Evolutionary conservation across 495 filamentous ascomycete species (phyloP), one percentile per base, ranked within the genome.

Genomic region (Pseudotulostoma volvatum): DNA sequence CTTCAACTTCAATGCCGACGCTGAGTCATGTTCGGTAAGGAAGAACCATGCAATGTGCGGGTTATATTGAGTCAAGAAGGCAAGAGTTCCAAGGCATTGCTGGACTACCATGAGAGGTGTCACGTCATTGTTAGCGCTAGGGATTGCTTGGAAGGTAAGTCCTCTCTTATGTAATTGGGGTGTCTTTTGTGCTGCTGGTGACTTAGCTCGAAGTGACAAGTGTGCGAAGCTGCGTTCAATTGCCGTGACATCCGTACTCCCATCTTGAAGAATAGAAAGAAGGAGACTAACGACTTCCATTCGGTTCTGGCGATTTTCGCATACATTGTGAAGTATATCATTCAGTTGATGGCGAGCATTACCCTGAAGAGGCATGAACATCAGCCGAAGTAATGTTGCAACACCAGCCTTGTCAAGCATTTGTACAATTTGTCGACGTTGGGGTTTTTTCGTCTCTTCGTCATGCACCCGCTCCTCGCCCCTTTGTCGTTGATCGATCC

Each of bases 331-430:
- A 20, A 99, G 76, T 41, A 96, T 81, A 34, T 80, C 76, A 48
- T 86, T 81, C 13, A 99, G 68, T 20, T 79, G 80, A 37, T 71
- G 72, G 42, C 84, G 80, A 25, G 82, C 78, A 41, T 75, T 85
- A 21, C 80, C 81, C 38, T 86, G 81, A 44, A 93, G 82, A 32
- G 83, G 79, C 43, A 95, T 79, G 53, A 99, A 99, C 88, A 99
- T 94, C 9, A 99, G 67, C 11, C 90, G 83, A 23, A 99, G 70
- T 5, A 99, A 60, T 8, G 90, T 95, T 16, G 92, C 90, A 53
- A 99, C 76, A 18, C 90, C 90, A 39, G 86, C 70, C 54, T 93
- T 95, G 59, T 99, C 92, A 3, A 96, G 73, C 78, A 96, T 93
- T 57, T 99, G 90, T 20, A 93, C 77, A 36, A 84, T 79, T 16